phyloP scores from a whole-genome alignment of 257 asterid species.

The Solanum paucissectum region DNA sequence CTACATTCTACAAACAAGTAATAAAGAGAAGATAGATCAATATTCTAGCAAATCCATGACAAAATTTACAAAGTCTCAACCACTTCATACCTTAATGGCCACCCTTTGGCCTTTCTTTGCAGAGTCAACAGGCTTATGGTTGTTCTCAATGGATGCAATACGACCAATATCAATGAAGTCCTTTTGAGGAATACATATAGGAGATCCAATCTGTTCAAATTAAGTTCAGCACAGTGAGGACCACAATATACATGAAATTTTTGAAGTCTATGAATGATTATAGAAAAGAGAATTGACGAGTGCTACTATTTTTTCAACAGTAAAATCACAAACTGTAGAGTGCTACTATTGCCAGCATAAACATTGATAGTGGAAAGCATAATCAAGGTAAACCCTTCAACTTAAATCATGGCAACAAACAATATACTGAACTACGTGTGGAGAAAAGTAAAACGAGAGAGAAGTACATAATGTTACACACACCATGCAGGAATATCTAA shows the following conservation, averaged over 20 bases:
- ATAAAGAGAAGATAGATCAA: neutral
- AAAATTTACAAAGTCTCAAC: neutral
- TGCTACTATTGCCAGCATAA: neutral
- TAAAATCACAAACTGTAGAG: neutral
- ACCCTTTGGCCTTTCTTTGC: constrained; percentile 90
- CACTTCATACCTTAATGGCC: constrained; percentile 77
- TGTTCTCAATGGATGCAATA: constrained; percentile 82
- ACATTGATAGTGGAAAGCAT: neutral
- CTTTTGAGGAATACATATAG: constrained; percentile 62
- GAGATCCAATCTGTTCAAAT: constrained; percentile 33
- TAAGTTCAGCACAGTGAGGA: constrained; percentile 15
- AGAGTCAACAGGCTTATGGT: constrained; percentile 77
- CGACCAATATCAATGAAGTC: constrained; percentile 86
- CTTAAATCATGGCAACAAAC: neutral
- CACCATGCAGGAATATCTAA: neutral
- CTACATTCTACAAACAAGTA: neutral
- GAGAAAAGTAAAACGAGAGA: neutral
- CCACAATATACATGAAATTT: neutral
- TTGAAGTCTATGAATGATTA: neutral
- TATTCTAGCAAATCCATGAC: neutral
- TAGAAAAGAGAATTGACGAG: neutral
- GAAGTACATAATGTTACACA: neutral
- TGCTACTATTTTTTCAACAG: neutral
- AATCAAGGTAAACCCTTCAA: neutral
- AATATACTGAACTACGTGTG: neutral